Conservation (phyloP, 306 rosid species). For the Parietaria judaica region DNA sequence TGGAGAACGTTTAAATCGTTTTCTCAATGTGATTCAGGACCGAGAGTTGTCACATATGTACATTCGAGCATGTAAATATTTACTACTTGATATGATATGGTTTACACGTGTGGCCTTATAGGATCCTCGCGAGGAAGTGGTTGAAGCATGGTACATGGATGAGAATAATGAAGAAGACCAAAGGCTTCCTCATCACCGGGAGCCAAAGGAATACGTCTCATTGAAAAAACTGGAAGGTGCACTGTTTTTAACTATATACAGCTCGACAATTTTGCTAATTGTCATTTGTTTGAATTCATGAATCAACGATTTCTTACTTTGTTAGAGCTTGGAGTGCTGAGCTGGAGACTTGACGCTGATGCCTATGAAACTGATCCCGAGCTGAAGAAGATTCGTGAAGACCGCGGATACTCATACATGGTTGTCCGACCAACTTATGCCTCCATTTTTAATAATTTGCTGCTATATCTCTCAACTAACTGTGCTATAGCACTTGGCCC, state of each 20-base stretch:
- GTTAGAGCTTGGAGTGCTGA: constrained; percentile 96
- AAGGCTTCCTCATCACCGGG: constrained; percentile 84
- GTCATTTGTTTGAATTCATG: neutral
- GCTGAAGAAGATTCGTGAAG: constrained; percentile 83
- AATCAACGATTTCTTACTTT: constrained; percentile 13
- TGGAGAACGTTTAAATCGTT: too few relatives aligned
- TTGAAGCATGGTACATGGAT: constrained; percentile 99
- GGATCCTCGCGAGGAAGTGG: constrained; percentile 91
- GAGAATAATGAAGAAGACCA: constrained; percentile 87
- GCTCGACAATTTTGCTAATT: constrained; percentile 10
- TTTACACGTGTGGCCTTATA: constrained; percentile 11
- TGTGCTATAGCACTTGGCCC: neutral
- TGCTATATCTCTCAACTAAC: too few relatives aligned
- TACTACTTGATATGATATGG: too few relatives aligned
- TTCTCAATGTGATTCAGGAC: too few relatives aligned
- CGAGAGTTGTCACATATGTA: too few relatives aligned
- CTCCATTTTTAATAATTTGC: too few relatives aligned
- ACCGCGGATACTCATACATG: constrained; percentile 85
- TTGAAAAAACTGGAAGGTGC: constrained; percentile 68
- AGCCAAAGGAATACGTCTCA: constrained; percentile 78
- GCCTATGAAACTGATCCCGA: constrained; percentile 74
- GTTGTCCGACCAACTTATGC: constrained; percentile 28
- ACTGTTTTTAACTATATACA: constrained; percentile 15
- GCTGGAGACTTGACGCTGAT: constrained; percentile 89
- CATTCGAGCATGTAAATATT: too few relatives aligned